phyloP scores from a whole-genome alignment of 2,329 filamentous ascomycete genomes.

The Lachnellula occidentalis region DNA sequence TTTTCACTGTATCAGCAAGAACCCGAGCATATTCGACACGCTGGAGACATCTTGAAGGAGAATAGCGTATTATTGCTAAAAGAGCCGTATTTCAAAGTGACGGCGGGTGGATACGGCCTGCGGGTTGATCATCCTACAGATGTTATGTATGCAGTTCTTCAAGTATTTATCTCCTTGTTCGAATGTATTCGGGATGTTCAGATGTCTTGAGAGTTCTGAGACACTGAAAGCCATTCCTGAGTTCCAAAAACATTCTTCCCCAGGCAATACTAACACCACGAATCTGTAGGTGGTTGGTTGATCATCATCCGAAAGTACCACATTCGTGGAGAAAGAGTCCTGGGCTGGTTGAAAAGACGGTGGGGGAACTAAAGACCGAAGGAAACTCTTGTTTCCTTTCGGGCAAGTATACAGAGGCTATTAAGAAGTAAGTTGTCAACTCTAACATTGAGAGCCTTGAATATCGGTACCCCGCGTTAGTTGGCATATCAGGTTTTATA shows the following conservation, averaged over 20 bases:
- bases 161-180: too few relatives aligned
- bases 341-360: neutral
- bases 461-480: neutral
- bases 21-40: neutral
- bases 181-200: too few relatives aligned
- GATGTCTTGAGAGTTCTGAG: too few relatives aligned
- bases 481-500: neutral
- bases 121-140: conserved; percentile 1
- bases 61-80: neutral
- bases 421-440: neutral
- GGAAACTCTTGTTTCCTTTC: neutral
- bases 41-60: neutral
- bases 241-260: too few relatives aligned
- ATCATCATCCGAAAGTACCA: neutral
- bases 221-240: too few relatives aligned
- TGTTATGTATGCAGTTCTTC: neutral
- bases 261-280: too few relatives aligned
- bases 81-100: conserved; percentile 2
- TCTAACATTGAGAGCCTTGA: neutral
- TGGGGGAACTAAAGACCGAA: neutral
- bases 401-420: neutral
- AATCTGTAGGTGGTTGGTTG: neutral
- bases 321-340: neutral
- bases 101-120: conserved; percentile 33
- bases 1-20: conserved; percentile 40